Evolutionary conservation across 2,329 filamentous ascomycete genomes (phyloP).

Genomic region (Diaporthe sp.): DNA sequence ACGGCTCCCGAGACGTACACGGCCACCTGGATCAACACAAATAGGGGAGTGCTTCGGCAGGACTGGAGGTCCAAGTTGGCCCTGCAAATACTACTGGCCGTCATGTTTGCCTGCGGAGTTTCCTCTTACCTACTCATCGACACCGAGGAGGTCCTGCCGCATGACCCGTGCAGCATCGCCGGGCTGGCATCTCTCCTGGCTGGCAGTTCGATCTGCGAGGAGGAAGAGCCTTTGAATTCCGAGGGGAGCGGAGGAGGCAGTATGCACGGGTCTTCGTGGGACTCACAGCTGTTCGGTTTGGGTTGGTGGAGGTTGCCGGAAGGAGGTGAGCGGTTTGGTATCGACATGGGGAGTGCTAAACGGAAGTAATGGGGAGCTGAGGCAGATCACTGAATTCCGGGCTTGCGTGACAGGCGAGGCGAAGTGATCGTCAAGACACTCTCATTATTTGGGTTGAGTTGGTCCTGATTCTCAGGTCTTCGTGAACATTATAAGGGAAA

Average conservation of each 20-base stretch:
- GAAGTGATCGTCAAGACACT: no score
- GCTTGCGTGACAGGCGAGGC: no score
- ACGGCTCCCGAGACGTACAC: not conserved
- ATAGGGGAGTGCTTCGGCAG: not conserved
- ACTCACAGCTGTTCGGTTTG: not conserved
- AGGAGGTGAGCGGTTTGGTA: not conserved
- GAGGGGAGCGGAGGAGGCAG: no score
- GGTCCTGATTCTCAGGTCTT: no score
- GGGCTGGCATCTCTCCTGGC: conserved; percentile 9
- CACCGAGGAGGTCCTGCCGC: not conserved
- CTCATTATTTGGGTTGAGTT: no score
- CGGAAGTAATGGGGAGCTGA: not conserved
- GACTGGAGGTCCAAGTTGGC: not conserved
- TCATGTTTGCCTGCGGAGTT: conserved; percentile 3
- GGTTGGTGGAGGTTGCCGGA: not conserved
- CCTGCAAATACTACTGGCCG: not conserved
- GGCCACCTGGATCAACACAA: not conserved
- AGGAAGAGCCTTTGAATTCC: not conserved
- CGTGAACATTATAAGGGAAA: no score
- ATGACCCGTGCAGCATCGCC: conserved; percentile 17
- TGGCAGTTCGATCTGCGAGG: not conserved
- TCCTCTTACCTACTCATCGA: not conserved
- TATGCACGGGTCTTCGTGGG: not conserved
- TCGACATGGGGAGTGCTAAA: not conserved
- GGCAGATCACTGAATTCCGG: no score